Percentiles rank a stretch among this genome's conserved stretches.
Conservation (phyloP, 75 land plant genomes). For the Azolla pinnata region DNA sequence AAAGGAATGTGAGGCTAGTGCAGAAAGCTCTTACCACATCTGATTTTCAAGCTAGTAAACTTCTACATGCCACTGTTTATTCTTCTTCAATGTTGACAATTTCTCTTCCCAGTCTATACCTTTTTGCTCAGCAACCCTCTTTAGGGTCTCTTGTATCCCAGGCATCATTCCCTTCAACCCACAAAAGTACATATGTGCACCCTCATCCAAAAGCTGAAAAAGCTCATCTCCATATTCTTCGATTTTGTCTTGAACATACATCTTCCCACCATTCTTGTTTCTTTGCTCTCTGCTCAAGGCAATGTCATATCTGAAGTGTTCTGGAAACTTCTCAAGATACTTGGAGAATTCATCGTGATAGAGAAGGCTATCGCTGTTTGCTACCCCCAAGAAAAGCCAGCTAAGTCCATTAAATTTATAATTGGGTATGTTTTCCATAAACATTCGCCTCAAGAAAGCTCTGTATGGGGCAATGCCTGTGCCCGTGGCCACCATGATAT, state of each 20-base stretch:
- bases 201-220: slow-evolving; percentile 70
- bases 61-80: slow-evolving; percentile 99
- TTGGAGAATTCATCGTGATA: slow-evolving; percentile 75
- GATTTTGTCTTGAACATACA: slow-evolving; percentile 96
- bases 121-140: slow-evolving; percentile 72
- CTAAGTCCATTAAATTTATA: slow-evolving; percentile 70
- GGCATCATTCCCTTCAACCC: slow-evolving; percentile 98
- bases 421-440: slow-evolving; percentile 69
- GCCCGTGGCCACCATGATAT: slow-evolving; percentile 97
- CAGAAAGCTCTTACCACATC: too few relatives aligned
- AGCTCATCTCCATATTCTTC: slow-evolving; percentile 91
- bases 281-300: slow-evolving; percentile 87
- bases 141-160: slow-evolving; percentile 88
- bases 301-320: slow-evolving; percentile 70
- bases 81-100: slow-evolving; percentile 76
- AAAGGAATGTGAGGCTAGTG: neutral
- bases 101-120: slow-evolving; percentile 86
- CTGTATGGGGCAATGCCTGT: slow-evolving; percentile 92
- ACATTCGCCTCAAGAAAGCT: slow-evolving; percentile 85
- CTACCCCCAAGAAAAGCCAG: slow-evolving; percentile 96
- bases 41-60: too few relatives aligned
- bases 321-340: slow-evolving; percentile 63
- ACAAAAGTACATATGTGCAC: slow-evolving; percentile 94
- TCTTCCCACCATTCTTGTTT: slow-evolving; percentile 78
- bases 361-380: slow-evolving; percentile 85